A percentile compares a stretch with the other conserved stretches of the same genome.
phyloP scores from a whole-genome alignment of 2,329 filamentous ascomycete species.

The Cadophora sp. region DNA sequence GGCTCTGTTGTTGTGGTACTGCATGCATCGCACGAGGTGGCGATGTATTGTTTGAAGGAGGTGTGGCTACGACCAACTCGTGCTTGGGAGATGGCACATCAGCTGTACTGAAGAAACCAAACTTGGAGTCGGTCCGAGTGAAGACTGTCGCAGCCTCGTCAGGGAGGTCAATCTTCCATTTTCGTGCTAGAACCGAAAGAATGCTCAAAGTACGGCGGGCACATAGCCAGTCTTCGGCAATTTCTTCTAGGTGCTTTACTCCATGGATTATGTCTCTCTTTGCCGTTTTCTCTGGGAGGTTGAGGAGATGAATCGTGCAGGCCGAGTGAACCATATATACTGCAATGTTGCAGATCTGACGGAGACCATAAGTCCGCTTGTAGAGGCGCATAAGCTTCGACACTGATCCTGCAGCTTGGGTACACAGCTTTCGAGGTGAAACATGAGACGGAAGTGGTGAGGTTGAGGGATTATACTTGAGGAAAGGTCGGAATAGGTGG shows the following conservation, averaged over 20 bases:
- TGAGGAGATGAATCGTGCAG: slow-evolving; percentile 92
- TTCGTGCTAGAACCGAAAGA: slow-evolving; percentile 81
- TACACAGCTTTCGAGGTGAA: slow-evolving; percentile 89
- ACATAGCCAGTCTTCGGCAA: slow-evolving; percentile 93
- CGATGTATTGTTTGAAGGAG: slow-evolving; percentile 37
- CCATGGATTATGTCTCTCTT: slow-evolving; percentile 89
- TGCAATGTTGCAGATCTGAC: slow-evolving; percentile 95
- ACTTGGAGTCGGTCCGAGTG: slow-evolving; percentile 80
- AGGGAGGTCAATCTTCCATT: slow-evolving; percentile 88
- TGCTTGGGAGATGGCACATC: slow-evolving; percentile 46
- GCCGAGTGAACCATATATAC: slow-evolving; percentile 96
- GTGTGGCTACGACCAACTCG: slow-evolving; percentile 39
- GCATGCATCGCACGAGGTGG: slow-evolving; percentile 28
- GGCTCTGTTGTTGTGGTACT: slow-evolving; percentile 25
- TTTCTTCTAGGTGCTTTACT: slow-evolving; percentile 91
- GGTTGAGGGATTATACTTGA: slow-evolving; percentile 83
- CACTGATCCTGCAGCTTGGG: slow-evolving; percentile 85
- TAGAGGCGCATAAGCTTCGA: slow-evolving; percentile 95
- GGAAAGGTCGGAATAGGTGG: slow-evolving; percentile 91
- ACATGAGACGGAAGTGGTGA: slow-evolving; percentile 88
- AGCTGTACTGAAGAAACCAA: slow-evolving; percentile 67
- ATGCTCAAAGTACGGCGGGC: slow-evolving; percentile 86
- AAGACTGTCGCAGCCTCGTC: slow-evolving; percentile 81
- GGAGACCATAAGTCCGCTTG: slow-evolving; percentile 87
- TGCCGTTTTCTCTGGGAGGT: slow-evolving; percentile 90